phyloP scores from a whole-genome alignment of 164 flowering plant genomes.

The Amborella trichopoda region DNA sequence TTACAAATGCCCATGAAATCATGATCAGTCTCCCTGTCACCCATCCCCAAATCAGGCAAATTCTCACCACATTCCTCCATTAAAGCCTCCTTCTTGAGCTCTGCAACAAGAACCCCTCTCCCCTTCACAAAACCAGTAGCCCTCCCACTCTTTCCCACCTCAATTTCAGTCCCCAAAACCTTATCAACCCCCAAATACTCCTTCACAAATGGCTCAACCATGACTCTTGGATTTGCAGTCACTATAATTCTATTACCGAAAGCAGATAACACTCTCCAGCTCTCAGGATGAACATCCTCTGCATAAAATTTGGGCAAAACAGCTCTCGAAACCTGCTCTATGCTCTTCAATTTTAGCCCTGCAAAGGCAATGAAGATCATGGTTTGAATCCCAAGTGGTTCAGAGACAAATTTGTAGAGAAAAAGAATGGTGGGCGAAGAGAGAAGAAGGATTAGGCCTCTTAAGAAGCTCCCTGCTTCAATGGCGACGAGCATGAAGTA shows the following conservation, averaged over 20 bases:
- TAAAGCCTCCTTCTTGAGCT: conserved; percentile 35
- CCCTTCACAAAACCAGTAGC: conserved; percentile 57
- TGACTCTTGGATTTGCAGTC: conserved; percentile 53
- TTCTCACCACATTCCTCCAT: conserved; percentile 30
- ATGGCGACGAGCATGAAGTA: conserved; percentile 66
- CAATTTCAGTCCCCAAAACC: conserved; percentile 67
- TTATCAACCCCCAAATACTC: conserved; percentile 48
- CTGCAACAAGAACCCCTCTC: conserved; percentile 66
- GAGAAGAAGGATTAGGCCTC: conserved; percentile 36
- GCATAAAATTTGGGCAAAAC: conserved; percentile 66
- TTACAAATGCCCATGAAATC: conserved; percentile 76
- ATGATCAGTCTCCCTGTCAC: conserved; percentile 50
- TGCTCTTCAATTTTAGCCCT: conserved; percentile 42
- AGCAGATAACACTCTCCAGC: conserved; percentile 59
- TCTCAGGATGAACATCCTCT: conserved; percentile 58
- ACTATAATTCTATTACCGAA: conserved; percentile 48
- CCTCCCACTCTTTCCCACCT: conserved; percentile 39
- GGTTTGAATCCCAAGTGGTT: conserved; percentile 28
- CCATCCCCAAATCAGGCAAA: conserved; percentile 64
- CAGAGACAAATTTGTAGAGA: conserved; percentile 42
- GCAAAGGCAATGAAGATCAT: conserved; percentile 44
- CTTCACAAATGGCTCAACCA: conserved; percentile 68
- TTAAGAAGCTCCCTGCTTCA: conserved; percentile 51
- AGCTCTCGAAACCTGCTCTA: conserved; percentile 49
- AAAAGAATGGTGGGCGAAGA: conserved; percentile 46